A percentile compares a stretch with the other conserved stretches of the same genome.
These are phyloP conservation scores for Aurantiochytrium sp. DNA, from an alignment of 108 stramenopile species.

Conservation along the genomic window DNA sequence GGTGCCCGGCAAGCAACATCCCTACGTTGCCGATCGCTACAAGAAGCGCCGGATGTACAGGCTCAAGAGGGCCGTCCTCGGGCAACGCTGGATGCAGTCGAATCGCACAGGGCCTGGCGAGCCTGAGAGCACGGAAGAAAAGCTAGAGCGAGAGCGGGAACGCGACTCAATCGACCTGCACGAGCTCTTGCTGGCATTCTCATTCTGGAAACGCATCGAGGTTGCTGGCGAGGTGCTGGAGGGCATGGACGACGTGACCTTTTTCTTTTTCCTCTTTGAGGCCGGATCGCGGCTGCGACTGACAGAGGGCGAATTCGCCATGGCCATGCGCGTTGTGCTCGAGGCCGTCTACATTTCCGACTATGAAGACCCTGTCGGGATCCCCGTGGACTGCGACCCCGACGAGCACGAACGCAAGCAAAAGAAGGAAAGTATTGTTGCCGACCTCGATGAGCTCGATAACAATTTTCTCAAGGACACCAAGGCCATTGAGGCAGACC, in stretches of 20 bases:
- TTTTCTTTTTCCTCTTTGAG: neutral
- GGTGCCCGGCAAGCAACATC: neutral
- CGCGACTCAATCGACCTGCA: neutral
- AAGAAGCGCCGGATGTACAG: neutral
- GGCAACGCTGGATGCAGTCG: neutral
- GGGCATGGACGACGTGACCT: neutral
- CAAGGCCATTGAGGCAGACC: neutral
- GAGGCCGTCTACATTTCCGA: neutral
- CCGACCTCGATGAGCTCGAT: neutral
- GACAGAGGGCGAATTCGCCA: neutral
- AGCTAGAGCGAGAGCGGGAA: neutral
- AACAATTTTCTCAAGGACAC: neutral
- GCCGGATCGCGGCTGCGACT: neutral
- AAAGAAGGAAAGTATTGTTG: neutral
- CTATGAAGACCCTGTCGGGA: neutral
- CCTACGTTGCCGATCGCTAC: neutral
- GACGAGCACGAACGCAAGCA: neutral
- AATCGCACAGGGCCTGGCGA: neutral
- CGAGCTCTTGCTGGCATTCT: neutral
- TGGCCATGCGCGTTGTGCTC: conserved; percentile 3
- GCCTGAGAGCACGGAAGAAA: neutral
- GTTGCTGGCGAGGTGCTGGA: neutral
- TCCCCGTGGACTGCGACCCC: neutral
- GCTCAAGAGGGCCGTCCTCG: neutral
- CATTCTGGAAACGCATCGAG: conserved; percentile 10